Conservation (phyloP, 345 rosid species). For the Hypericum perforatum region DNA sequence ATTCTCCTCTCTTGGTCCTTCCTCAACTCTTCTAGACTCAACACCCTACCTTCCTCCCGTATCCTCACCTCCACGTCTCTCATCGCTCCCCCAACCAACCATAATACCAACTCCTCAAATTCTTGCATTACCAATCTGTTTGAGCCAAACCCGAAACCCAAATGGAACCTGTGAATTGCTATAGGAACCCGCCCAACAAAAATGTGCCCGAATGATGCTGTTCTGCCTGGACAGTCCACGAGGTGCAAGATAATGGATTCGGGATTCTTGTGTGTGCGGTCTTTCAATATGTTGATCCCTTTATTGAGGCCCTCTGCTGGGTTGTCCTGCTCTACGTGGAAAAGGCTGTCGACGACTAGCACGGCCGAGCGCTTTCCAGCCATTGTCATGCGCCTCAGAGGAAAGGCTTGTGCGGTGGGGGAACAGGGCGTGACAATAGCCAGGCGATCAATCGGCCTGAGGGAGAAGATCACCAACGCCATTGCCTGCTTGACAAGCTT, state of each 20-base stretch:
- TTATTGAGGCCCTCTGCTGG: constrained; percentile 69
- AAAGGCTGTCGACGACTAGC: constrained; percentile 74
- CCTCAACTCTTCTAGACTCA: constrained; percentile 54
- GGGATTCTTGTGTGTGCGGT: constrained; percentile 67
- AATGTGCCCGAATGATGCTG: constrained; percentile 36
- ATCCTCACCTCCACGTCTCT: constrained; percentile 60
- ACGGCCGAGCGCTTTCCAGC: constrained; percentile 64
- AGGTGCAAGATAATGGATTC: constrained; percentile 58
- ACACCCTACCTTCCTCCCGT: constrained; percentile 44
- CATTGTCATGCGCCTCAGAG: constrained; percentile 77
- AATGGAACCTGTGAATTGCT: constrained; percentile 63
- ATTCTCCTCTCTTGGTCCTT: constrained; percentile 59
- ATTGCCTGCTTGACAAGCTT: constrained; percentile 74
- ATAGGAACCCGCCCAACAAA: constrained; percentile 36
- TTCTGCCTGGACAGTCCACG: constrained; percentile 38
- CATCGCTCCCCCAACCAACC: constrained; percentile 46
- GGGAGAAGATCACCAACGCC: constrained; percentile 70
- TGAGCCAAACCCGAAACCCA: constrained; percentile 64
- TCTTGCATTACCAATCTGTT: constrained; percentile 72
- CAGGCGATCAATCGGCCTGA: constrained; percentile 62
- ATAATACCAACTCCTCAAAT: constrained; percentile 58
- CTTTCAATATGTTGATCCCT: constrained; percentile 65
- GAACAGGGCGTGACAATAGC: constrained; percentile 78
- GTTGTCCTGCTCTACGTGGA: constrained; percentile 69
- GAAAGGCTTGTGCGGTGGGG: constrained; percentile 66